Percentiles rank a stretch among this genome's conserved stretches.
Conservation (phyloP, 2,329 filamentous ascomycete genomes). For the Emydomyces testavorans region DNA sequence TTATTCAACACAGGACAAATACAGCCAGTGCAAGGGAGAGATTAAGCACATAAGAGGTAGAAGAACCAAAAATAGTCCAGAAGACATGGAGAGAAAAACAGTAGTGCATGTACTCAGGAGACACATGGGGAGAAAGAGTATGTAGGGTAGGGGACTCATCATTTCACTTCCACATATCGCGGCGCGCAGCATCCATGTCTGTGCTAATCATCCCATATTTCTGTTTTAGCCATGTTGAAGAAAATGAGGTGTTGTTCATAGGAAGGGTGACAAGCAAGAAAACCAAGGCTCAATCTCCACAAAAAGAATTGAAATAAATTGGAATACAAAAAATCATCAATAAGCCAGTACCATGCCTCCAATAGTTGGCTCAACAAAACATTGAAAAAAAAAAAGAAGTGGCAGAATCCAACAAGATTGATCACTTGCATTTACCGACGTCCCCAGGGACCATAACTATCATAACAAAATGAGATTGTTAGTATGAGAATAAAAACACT, state of each 20-base stretch:
- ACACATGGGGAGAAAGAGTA: background rate
- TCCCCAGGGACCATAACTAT: conserved; percentile 8
- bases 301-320: background rate
- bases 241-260: background rate
- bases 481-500: background rate
- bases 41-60: too few relatives aligned
- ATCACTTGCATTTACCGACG: background rate
- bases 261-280: background rate
- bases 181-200: background rate
- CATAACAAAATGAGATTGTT: background rate
- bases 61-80: background rate
- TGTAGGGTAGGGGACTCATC: background rate
- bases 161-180: conserved; percentile 2
- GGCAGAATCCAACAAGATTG: background rate
- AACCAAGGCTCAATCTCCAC: background rate
- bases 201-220: background rate
- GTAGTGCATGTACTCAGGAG: background rate
- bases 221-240: background rate
- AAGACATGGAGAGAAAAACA: background rate
- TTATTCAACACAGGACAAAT: background rate
- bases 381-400: background rate
- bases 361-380: background rate
- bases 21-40: too few relatives aligned
- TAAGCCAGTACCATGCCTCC: background rate
- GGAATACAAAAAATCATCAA: conserved; percentile 1